Percentiles rank a stretch among this genome's conserved stretches.
Conservation (phyloP, 345 rosid species). For the Aurinia saxatilis region DNA sequence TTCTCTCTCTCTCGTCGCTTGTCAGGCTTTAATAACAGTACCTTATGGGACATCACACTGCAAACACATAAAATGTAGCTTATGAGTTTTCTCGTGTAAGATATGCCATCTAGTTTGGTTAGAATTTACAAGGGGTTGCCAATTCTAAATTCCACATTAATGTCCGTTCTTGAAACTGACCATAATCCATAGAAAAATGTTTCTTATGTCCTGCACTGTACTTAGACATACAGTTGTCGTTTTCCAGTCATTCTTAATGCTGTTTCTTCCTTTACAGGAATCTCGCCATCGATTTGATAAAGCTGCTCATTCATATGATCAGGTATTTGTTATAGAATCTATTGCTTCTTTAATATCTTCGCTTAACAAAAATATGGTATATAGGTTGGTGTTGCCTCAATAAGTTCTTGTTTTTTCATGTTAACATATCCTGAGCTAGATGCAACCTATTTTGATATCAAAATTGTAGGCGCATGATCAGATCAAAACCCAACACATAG, state of each 20-base stretch:
- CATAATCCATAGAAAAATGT: not conserved
- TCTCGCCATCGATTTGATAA: slow-evolving; percentile 66
- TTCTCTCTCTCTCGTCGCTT: not conserved
- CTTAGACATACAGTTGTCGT: not conserved
- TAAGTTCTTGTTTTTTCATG: not conserved
- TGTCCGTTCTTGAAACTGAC: not conserved
- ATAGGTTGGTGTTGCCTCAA: not conserved
- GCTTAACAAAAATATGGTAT: not conserved
- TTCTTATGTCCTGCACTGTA: not conserved
- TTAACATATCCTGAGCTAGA: not conserved
- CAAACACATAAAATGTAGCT: not conserved
- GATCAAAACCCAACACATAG: not conserved
- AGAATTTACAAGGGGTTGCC: not conserved
- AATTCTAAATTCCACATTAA: not conserved
- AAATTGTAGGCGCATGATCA: not conserved
- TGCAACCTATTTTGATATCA: not conserved
- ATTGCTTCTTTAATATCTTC: not conserved
- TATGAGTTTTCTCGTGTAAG: not conserved
- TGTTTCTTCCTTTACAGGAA: slow-evolving; percentile 47
- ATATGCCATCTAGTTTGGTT: not conserved
- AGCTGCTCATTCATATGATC: slow-evolving; percentile 60
- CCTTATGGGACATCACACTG: not conserved
- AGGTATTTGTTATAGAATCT: slow-evolving; percentile 42
- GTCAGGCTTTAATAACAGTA: not conserved
- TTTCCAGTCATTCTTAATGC: not conserved